A percentile compares a stretch with the other conserved stretches of the same genome.
These are phyloP conservation scores for Simplicillium aogashimaense DNA, from an alignment of 2,329 filamentous ascomycete species.

Conservation along the genomic window DNA sequence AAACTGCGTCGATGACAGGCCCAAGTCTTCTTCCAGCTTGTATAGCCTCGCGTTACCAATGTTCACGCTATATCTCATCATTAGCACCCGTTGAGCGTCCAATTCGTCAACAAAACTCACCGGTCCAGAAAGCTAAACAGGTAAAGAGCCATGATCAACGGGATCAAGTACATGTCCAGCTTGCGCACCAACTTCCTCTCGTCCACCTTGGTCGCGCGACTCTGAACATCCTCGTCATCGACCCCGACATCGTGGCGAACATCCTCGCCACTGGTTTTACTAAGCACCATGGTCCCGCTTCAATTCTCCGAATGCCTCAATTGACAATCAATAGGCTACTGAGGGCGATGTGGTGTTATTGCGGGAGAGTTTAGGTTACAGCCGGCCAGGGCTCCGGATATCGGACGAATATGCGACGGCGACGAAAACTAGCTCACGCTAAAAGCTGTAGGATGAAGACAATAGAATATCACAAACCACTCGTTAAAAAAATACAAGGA, in stretches of 20 bases:
- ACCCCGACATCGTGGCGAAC: conserved; percentile 6
- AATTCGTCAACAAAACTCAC: conserved; percentile 24
- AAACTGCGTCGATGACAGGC: conserved; percentile 52
- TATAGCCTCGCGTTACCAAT: conserved; percentile 65
- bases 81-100: background rate
- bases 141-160: conserved; percentile 60
- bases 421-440: too few relatives aligned
- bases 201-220: conserved; percentile 9
- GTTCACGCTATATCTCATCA: conserved; percentile 41
- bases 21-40: conserved; percentile 52
- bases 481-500: too few relatives aligned
- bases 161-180: conserved; percentile 54
- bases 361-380: too few relatives aligned
- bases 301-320: too few relatives aligned
- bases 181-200: conserved; percentile 53
- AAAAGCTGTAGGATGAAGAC: too few relatives aligned
- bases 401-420: too few relatives aligned
- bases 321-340: too few relatives aligned
- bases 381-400: too few relatives aligned
- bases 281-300: background rate
- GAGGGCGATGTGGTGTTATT: too few relatives aligned
- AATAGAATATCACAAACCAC: too few relatives aligned
- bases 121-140: conserved; percentile 68
- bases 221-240: too few relatives aligned
- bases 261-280: conserved; percentile 2